Evolutionary conservation across 805 yeast species (phyloP), one percentile per base, ranked within the genome.

Genomic region (Metschnikowia koreensis): DNA sequence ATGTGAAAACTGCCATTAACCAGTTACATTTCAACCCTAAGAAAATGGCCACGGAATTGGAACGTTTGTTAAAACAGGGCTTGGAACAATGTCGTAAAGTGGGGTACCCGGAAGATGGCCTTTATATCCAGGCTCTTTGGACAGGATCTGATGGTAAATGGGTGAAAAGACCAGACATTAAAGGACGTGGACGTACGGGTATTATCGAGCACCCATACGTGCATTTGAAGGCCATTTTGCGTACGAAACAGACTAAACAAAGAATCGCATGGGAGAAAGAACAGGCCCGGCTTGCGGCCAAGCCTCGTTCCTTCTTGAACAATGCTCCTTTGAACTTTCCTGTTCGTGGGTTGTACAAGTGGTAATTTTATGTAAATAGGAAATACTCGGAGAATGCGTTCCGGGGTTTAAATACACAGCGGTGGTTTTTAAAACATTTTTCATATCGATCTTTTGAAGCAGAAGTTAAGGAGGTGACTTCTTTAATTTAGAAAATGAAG

Each of bases 121-220:
- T 91, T 41, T 89, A 86, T 61, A 80, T 93, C 51, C 81, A 85
- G 41, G 88, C 88, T 63, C 82, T 91, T 53, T 93, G 97, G 97
- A 84, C 84, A 28, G 97, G 97, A 40, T 84, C 91, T 51, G 98
- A 93, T 68, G 97, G 96, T 17, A 64, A 70, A 47, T 83, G 87
- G 84, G 62, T 65, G 29, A 85, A 82, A 67, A 80, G 94, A 66
- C 69, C 83, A 9, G 97, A 93, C 60, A 77, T 80, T 65, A 91
- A 90, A 73, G 97, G 94, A 57, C 84, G 98, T 74, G 97, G 97
- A 57, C 82, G 97, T 68, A 77, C 81, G 17, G 98, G 98, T 66
- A 70, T 88, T 51, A 79, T 87, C 46, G 79, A 77, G 33, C 94
- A 89, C 63, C 83, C 87, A 54, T 87, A 81, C 66, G 84, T 90